phyloP scores from a whole-genome alignment of 208 protist genomes.

The Leishmania major region DNA sequence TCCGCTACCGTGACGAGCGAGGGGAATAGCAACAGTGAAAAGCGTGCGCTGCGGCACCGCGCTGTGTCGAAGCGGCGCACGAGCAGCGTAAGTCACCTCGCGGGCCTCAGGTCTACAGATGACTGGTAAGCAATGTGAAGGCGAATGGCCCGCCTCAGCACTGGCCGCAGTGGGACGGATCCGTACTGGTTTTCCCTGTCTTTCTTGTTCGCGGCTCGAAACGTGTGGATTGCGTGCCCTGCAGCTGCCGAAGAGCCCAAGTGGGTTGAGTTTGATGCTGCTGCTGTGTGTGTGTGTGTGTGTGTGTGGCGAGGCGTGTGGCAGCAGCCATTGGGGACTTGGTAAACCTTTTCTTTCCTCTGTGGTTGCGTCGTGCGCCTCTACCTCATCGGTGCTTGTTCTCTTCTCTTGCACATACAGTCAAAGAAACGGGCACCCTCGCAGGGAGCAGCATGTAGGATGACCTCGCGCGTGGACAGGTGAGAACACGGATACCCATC shows the following conservation, averaged over 20 bases:
- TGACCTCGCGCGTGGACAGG: not conserved
- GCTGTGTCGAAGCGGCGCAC: conserved; percentile 23
- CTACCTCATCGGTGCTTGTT: not conserved
- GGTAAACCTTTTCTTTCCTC: not conserved
- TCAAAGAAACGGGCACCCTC: not conserved
- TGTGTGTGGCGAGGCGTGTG: not conserved
- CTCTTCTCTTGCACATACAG: too few species aligned
- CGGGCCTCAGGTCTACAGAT: conserved; percentile 33
- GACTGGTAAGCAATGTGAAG: conserved; percentile 38
- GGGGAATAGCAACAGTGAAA: conserved; percentile 28
- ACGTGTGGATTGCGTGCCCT: not conserved
- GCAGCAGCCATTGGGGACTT: not conserved
- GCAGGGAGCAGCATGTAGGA: not conserved
- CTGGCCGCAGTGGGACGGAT: not conserved
- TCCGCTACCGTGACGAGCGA: conserved; percentile 21
- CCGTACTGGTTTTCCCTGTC: not conserved
- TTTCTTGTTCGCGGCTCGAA: not conserved
- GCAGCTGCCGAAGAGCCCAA: not conserved
- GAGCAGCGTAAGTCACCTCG: conserved; percentile 39
- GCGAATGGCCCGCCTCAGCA: not conserved
- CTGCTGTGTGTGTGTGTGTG: not conserved
- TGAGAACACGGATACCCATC: not conserved
- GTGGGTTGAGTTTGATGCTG: not conserved
- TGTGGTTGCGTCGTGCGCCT: not conserved
- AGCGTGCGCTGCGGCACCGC: conserved; percentile 7